Percentiles rank a stretch among this genome's conserved stretches.
Evolutionary conservation across 2,329 filamentous ascomycete species (phyloP).

Genomic region (Paracoccidioides brasiliensis): DNA sequence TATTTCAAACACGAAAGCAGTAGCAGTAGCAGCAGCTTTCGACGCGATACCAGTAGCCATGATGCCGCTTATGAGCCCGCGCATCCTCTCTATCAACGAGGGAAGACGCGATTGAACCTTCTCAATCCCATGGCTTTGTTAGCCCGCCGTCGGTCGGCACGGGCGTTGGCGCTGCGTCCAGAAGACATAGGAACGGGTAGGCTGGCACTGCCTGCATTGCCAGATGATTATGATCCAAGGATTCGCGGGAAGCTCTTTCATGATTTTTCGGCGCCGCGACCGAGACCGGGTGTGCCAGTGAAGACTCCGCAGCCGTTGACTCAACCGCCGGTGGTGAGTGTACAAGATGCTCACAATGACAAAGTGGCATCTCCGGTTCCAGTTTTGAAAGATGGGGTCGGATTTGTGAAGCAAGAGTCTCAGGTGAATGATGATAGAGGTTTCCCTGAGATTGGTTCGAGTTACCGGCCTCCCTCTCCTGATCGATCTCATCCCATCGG

Average conservation of each 20-base stretch:
- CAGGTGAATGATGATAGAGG: constrained; percentile 22
- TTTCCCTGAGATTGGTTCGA: constrained; percentile 29
- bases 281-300: constrained; percentile 27
- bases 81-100: constrained; percentile 5
- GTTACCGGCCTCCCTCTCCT: constrained; percentile 24
- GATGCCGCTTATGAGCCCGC: not conserved
- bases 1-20: constrained; percentile 10
- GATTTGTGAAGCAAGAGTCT: constrained; percentile 33
- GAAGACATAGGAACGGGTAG: constrained; percentile 41
- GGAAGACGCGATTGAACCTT: constrained; percentile 42
- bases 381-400: constrained; percentile 49
- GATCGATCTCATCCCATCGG: constrained; percentile 18
- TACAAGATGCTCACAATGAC: constrained; percentile 15
- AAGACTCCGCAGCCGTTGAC: not conserved
- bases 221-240: constrained; percentile 49
- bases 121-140: constrained; percentile 50
- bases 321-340: not conserved
- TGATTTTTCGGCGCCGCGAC: constrained; percentile 50
- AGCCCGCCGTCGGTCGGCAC: constrained; percentile 43
- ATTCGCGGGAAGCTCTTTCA: constrained; percentile 51
- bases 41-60: not conserved
- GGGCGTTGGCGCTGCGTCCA: constrained; percentile 34
- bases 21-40: constrained; percentile 3
- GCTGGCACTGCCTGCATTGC: constrained; percentile 38
- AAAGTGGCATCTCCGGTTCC: constrained; percentile 39